Percentiles rank a stretch among this genome's conserved stretches.
These are phyloP conservation scores for Solanum habrochaites DNA, from an alignment of 257 asterid species.

Conservation along the genomic window DNA sequence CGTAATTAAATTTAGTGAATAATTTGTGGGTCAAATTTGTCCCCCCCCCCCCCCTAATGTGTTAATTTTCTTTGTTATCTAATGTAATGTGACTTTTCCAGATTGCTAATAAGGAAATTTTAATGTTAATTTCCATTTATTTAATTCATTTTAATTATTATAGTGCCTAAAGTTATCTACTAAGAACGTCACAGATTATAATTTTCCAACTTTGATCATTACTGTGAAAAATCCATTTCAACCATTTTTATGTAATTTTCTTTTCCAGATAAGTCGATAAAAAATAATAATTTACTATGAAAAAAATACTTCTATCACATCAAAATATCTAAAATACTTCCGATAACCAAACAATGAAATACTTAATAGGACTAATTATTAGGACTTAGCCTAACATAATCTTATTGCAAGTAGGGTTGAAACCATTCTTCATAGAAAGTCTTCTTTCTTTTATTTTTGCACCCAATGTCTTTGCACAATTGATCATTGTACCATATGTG, in stretches of 20 bases:
- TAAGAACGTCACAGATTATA: too few species aligned
- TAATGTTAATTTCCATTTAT: too few species aligned
- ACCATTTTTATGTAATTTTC: background rate
- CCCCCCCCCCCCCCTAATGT: too few species aligned
- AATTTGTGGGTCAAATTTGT: too few species aligned
- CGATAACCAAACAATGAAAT: background rate
- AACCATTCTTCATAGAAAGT: conserved; percentile 36
- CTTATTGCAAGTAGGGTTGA: conserved; percentile 36
- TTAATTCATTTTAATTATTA: too few species aligned
- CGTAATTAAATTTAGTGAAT: too few species aligned
- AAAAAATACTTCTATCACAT: background rate
- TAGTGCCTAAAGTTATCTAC: too few species aligned
- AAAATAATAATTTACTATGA: too few species aligned
- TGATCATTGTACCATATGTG: conserved; percentile 54
- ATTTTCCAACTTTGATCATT: background rate
- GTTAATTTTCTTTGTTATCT: too few species aligned
- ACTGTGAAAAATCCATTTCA: background rate
- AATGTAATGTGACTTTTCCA: too few species aligned
- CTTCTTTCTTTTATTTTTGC: conserved; percentile 47
- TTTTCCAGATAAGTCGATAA: background rate
- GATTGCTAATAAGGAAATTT: too few species aligned
- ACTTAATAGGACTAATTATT: background rate
- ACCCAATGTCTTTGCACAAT: conserved; percentile 49
- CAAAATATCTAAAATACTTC: background rate
- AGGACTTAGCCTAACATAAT: conserved; percentile 12